A percentile compares a stretch with the other conserved stretches of the same genome.
phyloP scores from a whole-genome alignment of 495 filamentous ascomycete genomes.

The Margaritispora aquatica region DNA sequence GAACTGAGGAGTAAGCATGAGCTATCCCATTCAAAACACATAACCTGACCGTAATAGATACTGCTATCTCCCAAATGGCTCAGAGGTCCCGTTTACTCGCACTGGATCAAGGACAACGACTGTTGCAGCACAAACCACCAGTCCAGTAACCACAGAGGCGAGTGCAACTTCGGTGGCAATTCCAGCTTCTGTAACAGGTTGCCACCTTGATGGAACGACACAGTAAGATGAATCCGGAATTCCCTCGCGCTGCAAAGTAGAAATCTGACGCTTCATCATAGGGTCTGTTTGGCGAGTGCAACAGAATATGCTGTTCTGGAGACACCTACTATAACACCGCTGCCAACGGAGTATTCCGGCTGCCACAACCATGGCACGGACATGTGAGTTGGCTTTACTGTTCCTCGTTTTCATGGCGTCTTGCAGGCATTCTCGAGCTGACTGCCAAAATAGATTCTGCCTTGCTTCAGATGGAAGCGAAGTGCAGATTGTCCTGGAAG shows the following conservation, averaged over 20 bases:
- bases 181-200: conserved; percentile 28
- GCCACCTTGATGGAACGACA: conserved; percentile 32
- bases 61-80: conserved; percentile 21
- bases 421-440: neutral
- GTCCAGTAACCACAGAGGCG: conserved; percentile 1
- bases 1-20: conserved; percentile 19
- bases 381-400: conserved; percentile 23
- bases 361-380: conserved; percentile 41
- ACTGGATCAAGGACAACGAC: conserved; percentile 11
- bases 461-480: conserved; percentile 42
- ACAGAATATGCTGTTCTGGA: conserved; percentile 36
- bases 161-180: neutral
- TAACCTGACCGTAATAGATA: conserved; percentile 18
- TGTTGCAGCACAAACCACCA: conserved; percentile 18
- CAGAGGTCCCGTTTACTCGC: conserved; percentile 13
- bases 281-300: conserved; percentile 34
- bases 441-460: conserved; percentile 27
- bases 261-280: neutral
- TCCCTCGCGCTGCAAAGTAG: neutral
- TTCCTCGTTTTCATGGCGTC: conserved; percentile 26
- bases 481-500: conserved; percentile 24
- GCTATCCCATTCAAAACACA: neutral
- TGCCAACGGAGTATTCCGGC: conserved; percentile 41
- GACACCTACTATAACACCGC: conserved; percentile 36
- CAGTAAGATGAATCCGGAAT: conserved; percentile 22